Evolutionary conservation across 2,329 filamentous ascomycete species (phyloP), one percentile per base, ranked within the genome.

Genomic region (Xylariales sp.): DNA sequence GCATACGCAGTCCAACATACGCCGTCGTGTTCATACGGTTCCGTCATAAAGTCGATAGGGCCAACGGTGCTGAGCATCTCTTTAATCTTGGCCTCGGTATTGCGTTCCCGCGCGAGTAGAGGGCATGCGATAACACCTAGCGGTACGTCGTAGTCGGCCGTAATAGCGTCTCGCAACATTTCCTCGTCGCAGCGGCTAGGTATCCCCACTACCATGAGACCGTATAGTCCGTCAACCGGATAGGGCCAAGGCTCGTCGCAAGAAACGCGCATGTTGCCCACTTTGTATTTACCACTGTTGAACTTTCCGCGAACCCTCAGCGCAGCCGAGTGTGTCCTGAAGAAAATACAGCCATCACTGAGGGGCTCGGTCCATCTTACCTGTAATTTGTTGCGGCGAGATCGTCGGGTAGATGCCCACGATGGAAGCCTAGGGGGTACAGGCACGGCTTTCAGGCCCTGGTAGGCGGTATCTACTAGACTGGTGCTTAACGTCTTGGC

Each of bases 341-440:
- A 68, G 23, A 30, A 52, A 23, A 61, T 1, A 3, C 3, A 1
- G 34, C 32, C 23, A 7, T 53, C 49, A 23, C 36, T 54, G 43
- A 32, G 36, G 14, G 60, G 61, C 9, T 36, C 1, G 18, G 16
- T 16, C 65, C 65, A 68, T 59, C 23, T 64, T 14, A 68, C 55
- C 30, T 52, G 43, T 50, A 68, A 46, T 54, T 64, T 55, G 36
- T 68, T 68, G 49, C 65, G 65, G 6, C 61, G 61, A 23, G 45
- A 61, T 60, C 61, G 65, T 39, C 65, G 61, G 43, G 65, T 68
- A 36, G 65, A 68, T n/a, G 65, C 65, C 65, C 65, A 68, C 12
- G 61, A 3, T 1, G 65, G 65, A 16, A 68, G 61, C 45, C 61
- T 59, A 3, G 61, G 65, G n/a, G 61, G 65, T 28, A 68, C 65